Evolutionary conservation across 2,329 filamentous ascomycete species (phyloP), one percentile per base, ranked within the genome.

Genomic region (Arachnopeziza araneosa): DNA sequence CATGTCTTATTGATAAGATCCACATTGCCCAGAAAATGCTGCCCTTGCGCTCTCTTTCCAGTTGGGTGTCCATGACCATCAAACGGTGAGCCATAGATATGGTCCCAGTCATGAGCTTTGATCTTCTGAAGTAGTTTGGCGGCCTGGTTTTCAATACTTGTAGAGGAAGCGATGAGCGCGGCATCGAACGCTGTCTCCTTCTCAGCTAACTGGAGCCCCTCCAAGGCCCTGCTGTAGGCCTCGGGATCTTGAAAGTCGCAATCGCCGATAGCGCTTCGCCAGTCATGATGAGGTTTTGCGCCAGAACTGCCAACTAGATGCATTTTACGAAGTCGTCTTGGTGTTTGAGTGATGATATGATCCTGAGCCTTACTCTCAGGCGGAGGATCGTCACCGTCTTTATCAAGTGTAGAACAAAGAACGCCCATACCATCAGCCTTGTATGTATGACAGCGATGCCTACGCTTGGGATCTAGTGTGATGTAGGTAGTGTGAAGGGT

Each of bases 11-110:
- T 72, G 65, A 88, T 83, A 50, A 83, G 71, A 57, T 79, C 72
- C 52, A 77, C 71, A 66, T 85, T 85, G 56, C 79, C 77, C 24
- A 86, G 73, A 68, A 84, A 87, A 69, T 86, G 84, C 66, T 85
- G 83, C 24, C 79, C 80, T 48, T 66, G 60, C 9, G 55, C 61
- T 49, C 64, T 62, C 54, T 66, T 67, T 19, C 54, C 64, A 9
- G 62, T 63, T n/a, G 62, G 56, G 10, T 60, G 55, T 32, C 63
- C 68, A 32, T 64, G 56, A 10, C 48, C 36, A 54, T 67, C 64
- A 52, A 61, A 58, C 36, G 64, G 55, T 52, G 58, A 53, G 22
- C 64, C 64, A 62, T 71, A 71, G 17, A 60, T 66, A 22, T 66
- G 61, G 8, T 70, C 66, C 57, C 63, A 62, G 61, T 73, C 71